phyloP scores from a whole-genome alignment of 352 stramenopile genomes.

The Phytophthora capsici region DNA sequence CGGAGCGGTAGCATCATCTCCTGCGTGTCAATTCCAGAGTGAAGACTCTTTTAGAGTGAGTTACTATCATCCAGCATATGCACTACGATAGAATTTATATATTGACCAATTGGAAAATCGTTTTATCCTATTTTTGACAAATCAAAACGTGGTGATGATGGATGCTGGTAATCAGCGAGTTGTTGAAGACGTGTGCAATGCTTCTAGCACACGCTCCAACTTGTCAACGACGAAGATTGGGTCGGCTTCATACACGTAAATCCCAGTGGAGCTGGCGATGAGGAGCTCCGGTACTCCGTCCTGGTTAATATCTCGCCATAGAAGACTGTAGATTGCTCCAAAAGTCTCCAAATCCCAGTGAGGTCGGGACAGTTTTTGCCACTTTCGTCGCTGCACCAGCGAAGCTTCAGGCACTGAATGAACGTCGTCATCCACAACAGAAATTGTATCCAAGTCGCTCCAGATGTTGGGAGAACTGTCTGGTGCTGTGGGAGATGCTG shows the following conservation, averaged over 20 bases:
- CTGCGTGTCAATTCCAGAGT: slow-evolving; percentile 27
- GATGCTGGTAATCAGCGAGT: slow-evolving; percentile 9
- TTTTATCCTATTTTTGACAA: slow-evolving; percentile 3
- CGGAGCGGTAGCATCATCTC: slow-evolving; percentile 16
- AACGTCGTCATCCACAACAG: slow-evolving; percentile 6
- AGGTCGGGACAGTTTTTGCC: slow-evolving; percentile 35
- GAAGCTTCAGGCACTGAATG: neutral
- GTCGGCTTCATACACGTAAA: slow-evolving; percentile 75
- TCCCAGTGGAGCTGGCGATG: slow-evolving; percentile 64
- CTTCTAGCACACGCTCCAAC: slow-evolving; percentile 32
- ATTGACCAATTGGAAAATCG: slow-evolving; percentile 11
- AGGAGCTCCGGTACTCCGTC: slow-evolving; percentile 72
- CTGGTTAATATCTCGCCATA: slow-evolving; percentile 67
- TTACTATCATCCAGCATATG: slow-evolving; percentile 20
- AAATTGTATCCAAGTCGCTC: slow-evolving; percentile 21
- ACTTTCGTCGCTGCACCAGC: slow-evolving; percentile 31
- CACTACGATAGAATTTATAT: neutral
- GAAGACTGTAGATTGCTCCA: slow-evolving; percentile 76
- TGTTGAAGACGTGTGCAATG: slow-evolving; percentile 18
- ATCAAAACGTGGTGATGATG: slow-evolving; percentile 17
- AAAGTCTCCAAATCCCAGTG: slow-evolving; percentile 65
- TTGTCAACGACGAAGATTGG: slow-evolving; percentile 44
- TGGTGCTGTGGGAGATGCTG: slow-evolving; percentile 15
- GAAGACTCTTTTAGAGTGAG: slow-evolving; percentile 18
- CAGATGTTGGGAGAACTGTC: slow-evolving; percentile 41